Evolutionary conservation across 495 filamentous ascomycete genomes (phyloP).

Genomic region (Penicillium ochrochloron): DNA sequence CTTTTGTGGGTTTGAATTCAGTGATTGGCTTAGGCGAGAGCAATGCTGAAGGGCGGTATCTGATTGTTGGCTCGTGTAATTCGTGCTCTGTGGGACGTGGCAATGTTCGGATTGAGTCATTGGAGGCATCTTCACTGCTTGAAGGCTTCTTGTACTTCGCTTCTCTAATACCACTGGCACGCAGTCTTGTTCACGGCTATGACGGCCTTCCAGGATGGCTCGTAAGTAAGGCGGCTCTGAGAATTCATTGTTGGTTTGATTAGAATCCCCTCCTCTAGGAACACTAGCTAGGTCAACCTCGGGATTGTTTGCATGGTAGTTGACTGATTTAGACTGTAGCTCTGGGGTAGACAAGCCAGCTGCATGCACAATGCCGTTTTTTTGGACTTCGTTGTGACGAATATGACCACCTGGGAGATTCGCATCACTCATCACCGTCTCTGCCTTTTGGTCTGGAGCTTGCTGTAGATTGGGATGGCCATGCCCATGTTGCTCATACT

Average conservation of each 20-base stretch:
- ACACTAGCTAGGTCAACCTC: not conserved
- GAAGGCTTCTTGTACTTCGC: not conserved
- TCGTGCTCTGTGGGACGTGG: conserved; percentile 13
- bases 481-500: conserved; percentile 2
- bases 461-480: not conserved
- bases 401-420: not conserved
- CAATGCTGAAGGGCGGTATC: conserved; percentile 9
- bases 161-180: not conserved
- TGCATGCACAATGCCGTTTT: not conserved
- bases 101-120: conserved; percentile 16
- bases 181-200: conserved; percentile 12
- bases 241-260: conserved; percentile 5
- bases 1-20: conserved; percentile 2
- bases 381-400: not conserved
- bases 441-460: not conserved
- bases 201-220: conserved; percentile 7
- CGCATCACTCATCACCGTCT: not conserved
- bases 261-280: not conserved
- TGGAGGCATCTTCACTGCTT: conserved; percentile 13
- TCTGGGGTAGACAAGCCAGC: not conserved
- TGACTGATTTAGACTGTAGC: not conserved
- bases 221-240: conserved; percentile 14
- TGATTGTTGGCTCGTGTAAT: conserved; percentile 5
- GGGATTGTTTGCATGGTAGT: not conserved
- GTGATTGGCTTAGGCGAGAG: conserved; percentile 12